phyloP scores from a whole-genome alignment of 1,284 basidiomycete genomes.

The Quambalaria eucalypti region DNA sequence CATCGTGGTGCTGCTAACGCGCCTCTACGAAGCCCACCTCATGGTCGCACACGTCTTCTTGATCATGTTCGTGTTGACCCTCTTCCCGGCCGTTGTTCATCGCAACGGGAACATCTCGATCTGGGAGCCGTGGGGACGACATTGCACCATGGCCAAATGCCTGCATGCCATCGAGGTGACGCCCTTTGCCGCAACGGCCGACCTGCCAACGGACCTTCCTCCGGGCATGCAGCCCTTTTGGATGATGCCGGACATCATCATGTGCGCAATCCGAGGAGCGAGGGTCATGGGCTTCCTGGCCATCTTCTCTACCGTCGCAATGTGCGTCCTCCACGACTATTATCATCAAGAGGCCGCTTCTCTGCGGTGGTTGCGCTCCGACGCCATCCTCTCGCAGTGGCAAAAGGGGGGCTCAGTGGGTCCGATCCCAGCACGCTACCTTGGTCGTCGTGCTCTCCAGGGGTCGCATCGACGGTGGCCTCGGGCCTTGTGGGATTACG shows the following conservation, averaged over 20 bases:
- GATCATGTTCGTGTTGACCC: slow-evolving; percentile 2
- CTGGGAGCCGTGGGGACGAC: neutral
- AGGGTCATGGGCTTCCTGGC: slow-evolving; percentile 19
- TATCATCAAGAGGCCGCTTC: slow-evolving; percentile 36
- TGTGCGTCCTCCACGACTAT: slow-evolving; percentile 35
- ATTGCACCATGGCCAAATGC: slow-evolving; percentile 3
- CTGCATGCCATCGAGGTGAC: slow-evolving; percentile 6
- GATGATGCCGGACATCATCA: slow-evolving; percentile 27
- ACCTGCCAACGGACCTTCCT: slow-evolving; percentile 2
- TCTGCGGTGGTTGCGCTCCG: slow-evolving; percentile 24
- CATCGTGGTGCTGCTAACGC: neutral
- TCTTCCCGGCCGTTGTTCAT: slow-evolving; percentile 10
- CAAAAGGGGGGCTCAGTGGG: slow-evolving; percentile 4
- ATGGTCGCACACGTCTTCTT: slow-evolving; percentile 23
- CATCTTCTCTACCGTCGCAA: slow-evolving; percentile 22
- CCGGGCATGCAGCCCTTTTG: slow-evolving; percentile 14
- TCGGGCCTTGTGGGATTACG: slow-evolving; percentile 17
- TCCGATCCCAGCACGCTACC: slow-evolving; percentile 18
- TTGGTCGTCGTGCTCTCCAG: slow-evolving; percentile 17
- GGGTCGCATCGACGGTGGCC: slow-evolving; percentile 2
- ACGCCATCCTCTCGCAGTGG: slow-evolving; percentile 4
- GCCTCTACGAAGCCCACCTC: slow-evolving; percentile 23
- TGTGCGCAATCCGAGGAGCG: slow-evolving; percentile 21
- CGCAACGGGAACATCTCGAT: slow-evolving; percentile 8
- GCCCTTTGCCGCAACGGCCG: slow-evolving; percentile 7